Percentiles rank a stretch among this genome's conserved stretches.
Evolutionary conservation across 2,329 filamentous ascomycete genomes (phyloP).

Genomic region (Curvularia eragrostidis): DNA sequence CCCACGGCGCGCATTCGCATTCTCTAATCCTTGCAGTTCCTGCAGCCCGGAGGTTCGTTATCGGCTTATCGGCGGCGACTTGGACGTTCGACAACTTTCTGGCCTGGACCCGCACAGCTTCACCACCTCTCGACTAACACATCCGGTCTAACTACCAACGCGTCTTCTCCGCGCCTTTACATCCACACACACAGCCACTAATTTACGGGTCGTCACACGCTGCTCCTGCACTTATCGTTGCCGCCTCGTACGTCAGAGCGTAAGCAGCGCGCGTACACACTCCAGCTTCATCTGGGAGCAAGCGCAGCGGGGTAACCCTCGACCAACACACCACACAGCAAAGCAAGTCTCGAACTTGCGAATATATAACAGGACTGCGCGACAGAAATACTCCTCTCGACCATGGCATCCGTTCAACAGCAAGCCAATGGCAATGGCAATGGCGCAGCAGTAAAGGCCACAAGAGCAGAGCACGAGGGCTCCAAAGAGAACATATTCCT

Average conservation of each 20-base stretch:
- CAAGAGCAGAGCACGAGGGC: constrained; percentile 30
- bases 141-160: constrained; percentile 6
- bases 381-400: constrained; percentile 7
- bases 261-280: constrained; percentile 10
- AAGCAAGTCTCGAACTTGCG: constrained; percentile 2
- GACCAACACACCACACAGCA: neutral
- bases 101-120: constrained; percentile 20
- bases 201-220: neutral
- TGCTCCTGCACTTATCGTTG: constrained; percentile 11
- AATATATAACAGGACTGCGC: neutral
- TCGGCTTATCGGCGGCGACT: constrained; percentile 44
- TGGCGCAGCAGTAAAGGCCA: constrained; percentile 35
- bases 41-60: constrained; percentile 37
- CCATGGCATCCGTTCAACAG: constrained; percentile 39
- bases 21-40: constrained; percentile 7
- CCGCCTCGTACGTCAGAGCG: constrained; percentile 12
- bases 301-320: constrained; percentile 19
- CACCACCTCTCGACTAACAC: constrained; percentile 14
- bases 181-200: neutral
- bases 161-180: neutral
- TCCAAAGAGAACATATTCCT: constrained; percentile 62
- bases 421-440: constrained; percentile 44
- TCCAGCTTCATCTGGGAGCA: constrained; percentile 9
- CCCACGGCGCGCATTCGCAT: constrained; percentile 6
- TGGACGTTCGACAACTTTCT: constrained; percentile 38